phyloP scores from a whole-genome alignment of 768 basidiomycete genomes.

The Cystofilobasidium capitatum region DNA sequence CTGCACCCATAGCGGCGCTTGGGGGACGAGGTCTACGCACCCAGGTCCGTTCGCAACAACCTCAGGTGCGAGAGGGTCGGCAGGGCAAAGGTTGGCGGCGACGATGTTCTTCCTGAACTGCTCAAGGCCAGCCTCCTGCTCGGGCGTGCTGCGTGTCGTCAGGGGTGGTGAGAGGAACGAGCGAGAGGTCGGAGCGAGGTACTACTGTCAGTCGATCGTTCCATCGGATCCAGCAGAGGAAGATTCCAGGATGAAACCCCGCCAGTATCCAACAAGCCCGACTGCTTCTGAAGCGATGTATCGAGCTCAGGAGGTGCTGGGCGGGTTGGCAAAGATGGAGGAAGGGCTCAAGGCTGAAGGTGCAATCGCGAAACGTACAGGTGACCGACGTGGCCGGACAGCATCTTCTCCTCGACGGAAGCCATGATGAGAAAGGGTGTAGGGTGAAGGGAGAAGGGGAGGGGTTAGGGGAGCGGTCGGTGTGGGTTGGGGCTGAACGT shows the following conservation, averaged over 20 bases:
- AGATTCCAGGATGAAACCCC: too few species aligned
- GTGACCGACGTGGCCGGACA: conserved; percentile 70
- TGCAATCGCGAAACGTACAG: conserved; percentile 40
- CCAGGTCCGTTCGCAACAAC: conserved; percentile 24
- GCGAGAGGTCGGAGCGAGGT: background rate
- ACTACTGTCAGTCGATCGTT: too few species aligned
- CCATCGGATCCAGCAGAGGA: too few species aligned
- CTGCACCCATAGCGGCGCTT: conserved; percentile 20
- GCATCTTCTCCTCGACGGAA: conserved; percentile 43
- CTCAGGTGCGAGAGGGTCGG: conserved; percentile 26
- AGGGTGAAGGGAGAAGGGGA: background rate
- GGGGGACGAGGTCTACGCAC: conserved; percentile 21
- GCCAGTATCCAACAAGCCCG: too few species aligned
- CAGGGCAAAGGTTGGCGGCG: conserved; percentile 35
- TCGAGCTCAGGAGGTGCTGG: conserved; percentile 36
- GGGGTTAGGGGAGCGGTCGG: background rate
- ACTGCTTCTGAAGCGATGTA: background rate
- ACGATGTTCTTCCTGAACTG: conserved; percentile 59
- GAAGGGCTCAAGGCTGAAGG: background rate
- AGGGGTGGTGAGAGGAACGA: background rate
- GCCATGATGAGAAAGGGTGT: background rate
- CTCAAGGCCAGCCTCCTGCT: conserved; percentile 57
- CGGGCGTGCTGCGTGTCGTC: conserved; percentile 34
- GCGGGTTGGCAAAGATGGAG: background rate
- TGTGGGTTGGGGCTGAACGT: background rate